Evolutionary conservation across 495 filamentous ascomycete species (phyloP), one percentile per base, ranked within the genome.

Genomic region (Chaetomidium leptoderma): DNA sequence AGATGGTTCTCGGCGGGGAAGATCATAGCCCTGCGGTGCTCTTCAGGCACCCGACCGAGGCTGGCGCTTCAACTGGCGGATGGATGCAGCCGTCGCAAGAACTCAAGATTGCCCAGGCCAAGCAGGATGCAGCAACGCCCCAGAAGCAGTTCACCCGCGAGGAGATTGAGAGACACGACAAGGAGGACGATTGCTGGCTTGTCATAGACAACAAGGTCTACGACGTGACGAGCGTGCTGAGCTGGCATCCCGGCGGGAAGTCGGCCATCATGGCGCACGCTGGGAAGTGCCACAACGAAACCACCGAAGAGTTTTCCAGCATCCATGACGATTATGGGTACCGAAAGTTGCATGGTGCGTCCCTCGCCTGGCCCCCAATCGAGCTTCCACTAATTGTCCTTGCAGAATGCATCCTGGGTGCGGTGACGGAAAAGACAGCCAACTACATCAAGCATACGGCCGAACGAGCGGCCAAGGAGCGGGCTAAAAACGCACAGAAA

Each of bases 181-280:
- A 77, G 53, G 76, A 79, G 46, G 82, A 86, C 54, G 83, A 82
- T 13, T 85, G 82, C 65, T 86, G 83, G 83, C 74, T 86, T 27
- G 88, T 90, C 46, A 76, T 90, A 33, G 80, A 87, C 72, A 80
- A 83, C 59, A 85, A 84, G 61, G 85, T 84, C 57, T 90, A 89
- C 71, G 87, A 90, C 63, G 83, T 88, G 55, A 85, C 85, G 3
- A 80, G 84, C 44, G 88, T 89, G 62, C 70, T 88, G 40, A 78
- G 83, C 69, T 83, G 84, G 61, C 87, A 90, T 62, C 86, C 86
- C 16, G 86, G 86, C 53, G 87, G 87, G 48, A 74, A 77, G 26
- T 81, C 86, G 26, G 29, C 57, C 29, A 59, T 59, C 17, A 23
- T 59, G 19, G 43, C 49, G 9, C 57, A 59, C 14, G 50, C 57